Evolutionary conservation across 176 grass and related monocot genomes (phyloP), one percentile per base, ranked within the genome.

Genomic region (Lolium perenne): DNA sequence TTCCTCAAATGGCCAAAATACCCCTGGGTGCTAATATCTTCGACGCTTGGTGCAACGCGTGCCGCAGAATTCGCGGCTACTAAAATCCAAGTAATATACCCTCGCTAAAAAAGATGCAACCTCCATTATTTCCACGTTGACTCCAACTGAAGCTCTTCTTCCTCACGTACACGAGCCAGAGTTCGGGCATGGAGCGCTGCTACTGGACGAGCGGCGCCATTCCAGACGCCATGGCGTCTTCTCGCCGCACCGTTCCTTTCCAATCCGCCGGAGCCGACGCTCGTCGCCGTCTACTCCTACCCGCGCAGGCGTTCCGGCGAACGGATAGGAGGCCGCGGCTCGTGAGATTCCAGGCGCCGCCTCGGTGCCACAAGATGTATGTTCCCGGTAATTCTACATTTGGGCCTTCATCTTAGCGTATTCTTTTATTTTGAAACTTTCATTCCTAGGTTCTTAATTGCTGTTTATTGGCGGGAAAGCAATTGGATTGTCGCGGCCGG

Each of bases 331-430:
- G 49, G 0, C 7, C 38, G 7, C 48, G 80, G 25, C 22, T 83
- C 12, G 5, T 10, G 66, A 84, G 53, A 56, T 62, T 65, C 7
- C 26, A 40, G 51, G 60, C 81, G 17, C 85, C 76, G 38, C 70
- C 76, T 9, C 72, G 74, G 23, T 94, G 92, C 92, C 64, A 80
- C 71, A 94, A 94, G 92, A 94, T 91, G 92, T 94, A 86, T 21
- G 92, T 94, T 43, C 92, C 92, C 16, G 89, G 92, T 94, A 91
- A 76, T 71, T 87, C 41, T 74, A 25, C 21, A 63, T 43, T 56
- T 57, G 47, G 10, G 50, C 12, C 48, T 68, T 48, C 3, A 38
- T n/a, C 60, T 81, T 13, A 22, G 4, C 12, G 8, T 4, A 23
- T 7, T 17, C 53, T 56, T 56, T 7, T 56, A 56, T 56, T 63